A percentile compares a stretch with the other conserved stretches of the same genome.
These are phyloP conservation scores for Penicillium parvum DNA, from an alignment of 495 filamentous ascomycete genomes.

Conservation along the genomic window DNA sequence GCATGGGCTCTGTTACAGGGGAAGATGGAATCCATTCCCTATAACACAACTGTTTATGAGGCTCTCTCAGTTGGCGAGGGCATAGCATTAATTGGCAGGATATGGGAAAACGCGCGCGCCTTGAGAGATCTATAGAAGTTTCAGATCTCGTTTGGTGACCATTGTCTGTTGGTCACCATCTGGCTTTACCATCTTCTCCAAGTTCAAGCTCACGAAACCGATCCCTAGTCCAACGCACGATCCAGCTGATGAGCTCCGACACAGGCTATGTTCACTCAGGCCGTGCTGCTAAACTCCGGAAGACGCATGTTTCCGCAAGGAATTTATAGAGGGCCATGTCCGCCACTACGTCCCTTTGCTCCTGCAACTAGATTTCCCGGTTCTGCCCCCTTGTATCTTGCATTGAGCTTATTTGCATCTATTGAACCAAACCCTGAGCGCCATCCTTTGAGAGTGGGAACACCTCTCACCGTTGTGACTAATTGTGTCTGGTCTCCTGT, in stretches of 20 bases:
- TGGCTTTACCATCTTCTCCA: constrained; percentile 7
- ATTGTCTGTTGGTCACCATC: neutral
- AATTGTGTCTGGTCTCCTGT: neutral
- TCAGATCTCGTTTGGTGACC: neutral
- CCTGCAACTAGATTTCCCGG: neutral
- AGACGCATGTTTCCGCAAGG: constrained; percentile 5
- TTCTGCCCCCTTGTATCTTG: neutral
- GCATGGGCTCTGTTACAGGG: neutral
- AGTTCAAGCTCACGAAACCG: constrained; percentile 13
- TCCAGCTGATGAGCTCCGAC: constrained; percentile 16
- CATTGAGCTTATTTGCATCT: constrained; percentile 2
- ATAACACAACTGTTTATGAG: neutral
- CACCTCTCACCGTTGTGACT: neutral
- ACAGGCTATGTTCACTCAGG: constrained; percentile 1
- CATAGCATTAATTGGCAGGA: constrained; percentile 1
- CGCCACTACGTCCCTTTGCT: constrained; percentile 1
- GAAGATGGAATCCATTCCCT: neutral
- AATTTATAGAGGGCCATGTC: constrained; percentile 11
- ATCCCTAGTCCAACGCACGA: constrained; percentile 19
- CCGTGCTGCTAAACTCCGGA: constrained; percentile 4
- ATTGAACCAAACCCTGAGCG: neutral
- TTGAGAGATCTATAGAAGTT: neutral
- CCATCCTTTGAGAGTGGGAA: neutral
- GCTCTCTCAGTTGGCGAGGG: neutral
- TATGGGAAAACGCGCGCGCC: neutral